Conservation (phyloP, 202 grass and related monocot genomes). For the Bolboschoenoplectus hybrid region DNA sequence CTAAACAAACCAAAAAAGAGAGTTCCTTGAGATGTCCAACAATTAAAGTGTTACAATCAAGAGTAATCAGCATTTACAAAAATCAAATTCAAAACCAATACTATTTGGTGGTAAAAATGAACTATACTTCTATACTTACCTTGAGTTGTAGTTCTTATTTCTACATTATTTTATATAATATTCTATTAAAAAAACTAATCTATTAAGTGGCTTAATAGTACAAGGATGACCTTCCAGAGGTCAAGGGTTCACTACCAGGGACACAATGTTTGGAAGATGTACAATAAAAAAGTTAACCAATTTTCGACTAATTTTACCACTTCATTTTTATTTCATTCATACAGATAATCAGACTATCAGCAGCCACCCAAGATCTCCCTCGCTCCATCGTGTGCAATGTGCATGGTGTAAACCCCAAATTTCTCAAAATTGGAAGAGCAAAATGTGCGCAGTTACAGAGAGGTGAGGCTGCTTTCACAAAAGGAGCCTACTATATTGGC, state of each 20-base stretch:
- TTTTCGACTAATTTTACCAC: constrained; percentile 17
- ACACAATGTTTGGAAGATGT: neutral
- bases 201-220: neutral
- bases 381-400: constrained; percentile 89
- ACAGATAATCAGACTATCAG: constrained; percentile 89
- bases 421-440: constrained; percentile 80
- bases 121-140: neutral
- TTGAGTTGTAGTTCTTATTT: neutral
- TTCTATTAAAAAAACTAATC: neutral
- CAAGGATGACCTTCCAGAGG: neutral
- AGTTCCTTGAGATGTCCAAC: neutral
- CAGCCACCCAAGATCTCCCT: constrained; percentile 85
- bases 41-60: neutral
- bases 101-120: constrained; percentile 1
- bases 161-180: neutral
- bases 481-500: constrained; percentile 83
- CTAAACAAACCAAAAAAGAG: neutral
- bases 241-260: neutral
- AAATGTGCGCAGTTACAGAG: constrained; percentile 72
- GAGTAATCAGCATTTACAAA: neutral
- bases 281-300: neutral
- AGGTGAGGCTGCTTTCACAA: constrained; percentile 70
- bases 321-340: constrained; percentile 17
- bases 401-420: constrained; percentile 96
- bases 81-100: neutral